Base-by-base conservation (phyloP, 1,284 basidiomycete genomes). In the Trametes hirsuta region DNA sequence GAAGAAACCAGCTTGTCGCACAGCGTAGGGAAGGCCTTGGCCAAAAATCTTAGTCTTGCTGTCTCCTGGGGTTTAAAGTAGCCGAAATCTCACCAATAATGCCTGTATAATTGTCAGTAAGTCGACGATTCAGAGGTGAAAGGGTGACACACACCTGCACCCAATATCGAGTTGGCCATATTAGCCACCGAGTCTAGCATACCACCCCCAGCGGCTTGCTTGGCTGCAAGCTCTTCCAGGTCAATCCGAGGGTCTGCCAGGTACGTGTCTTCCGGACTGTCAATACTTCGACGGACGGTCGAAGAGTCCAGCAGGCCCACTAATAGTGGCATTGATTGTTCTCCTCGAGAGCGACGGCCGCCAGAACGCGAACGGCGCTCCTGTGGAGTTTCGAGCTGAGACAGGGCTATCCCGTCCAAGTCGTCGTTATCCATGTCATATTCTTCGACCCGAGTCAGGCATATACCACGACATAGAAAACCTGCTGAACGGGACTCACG, bases 81-180 rank as follows among this genome's bases (percentile, higher is more conserved):
- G 3, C 49, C 53, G 15, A 72, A 15, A n/a, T 4, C 79, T 62
- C 81, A 94, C 88, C 94, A 68, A 96, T 94, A 64, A 96, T 95
- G 52, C 92, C 93, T 86, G 69, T 12, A 66, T 50, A 53, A 61
- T 44, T 42, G 9, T 15, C 15, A 3, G 30, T 52, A 11, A 52
- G 50, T 18, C 35, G n/a, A 2, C 0, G 15, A 2, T 36, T 8
- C 15, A 47, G 10, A 42, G 58, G 48, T 41, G 47, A 64, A 47
- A 41, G 49, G 40, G 21, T 42, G 22, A 50, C 34, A n/a, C 12
- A 14, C 69, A 91, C 94, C 94, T 70, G 97, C 97, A 44, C 97
- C 97, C 24, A 99, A 80, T 53, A 99, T 98, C 6, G 94, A 96
- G 74, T 99, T 99, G 34, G 95, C 94, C 94, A 95, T 95, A 70